Conservation (phyloP, 495 filamentous ascomycete genomes). For the Penicillium silybi region DNA sequence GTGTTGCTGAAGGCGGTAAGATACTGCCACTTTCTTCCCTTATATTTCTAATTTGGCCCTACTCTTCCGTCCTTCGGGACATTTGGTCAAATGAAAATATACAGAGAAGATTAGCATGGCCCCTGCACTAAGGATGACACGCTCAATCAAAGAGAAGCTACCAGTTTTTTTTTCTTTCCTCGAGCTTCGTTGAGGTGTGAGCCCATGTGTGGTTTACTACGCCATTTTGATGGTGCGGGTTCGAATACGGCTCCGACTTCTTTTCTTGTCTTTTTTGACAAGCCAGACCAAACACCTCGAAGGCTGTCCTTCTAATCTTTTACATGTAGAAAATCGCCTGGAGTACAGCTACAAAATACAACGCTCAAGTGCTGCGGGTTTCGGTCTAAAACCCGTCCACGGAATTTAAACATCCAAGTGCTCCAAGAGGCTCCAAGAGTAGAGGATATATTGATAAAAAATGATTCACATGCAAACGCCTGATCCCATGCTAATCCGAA, state of each 20-base stretch:
- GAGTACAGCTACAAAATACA: too few relatives aligned
- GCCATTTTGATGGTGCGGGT: not conserved
- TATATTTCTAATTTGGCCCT: not conserved
- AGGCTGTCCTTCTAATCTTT: too few relatives aligned
- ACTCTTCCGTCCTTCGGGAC: constrained; percentile 3
- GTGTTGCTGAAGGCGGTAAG: not conserved
- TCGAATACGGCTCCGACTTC: not conserved
- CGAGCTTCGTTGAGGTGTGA: constrained; percentile 5
- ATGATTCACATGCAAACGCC: constrained; percentile 10
- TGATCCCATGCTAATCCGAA: constrained; percentile 15
- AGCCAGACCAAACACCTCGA: not conserved
- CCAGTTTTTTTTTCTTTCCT: constrained; percentile 12
- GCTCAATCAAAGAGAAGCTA: constrained; percentile 97
- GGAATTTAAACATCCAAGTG: not conserved
- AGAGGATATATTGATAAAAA: not conserved
- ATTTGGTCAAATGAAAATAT: constrained; percentile 59
- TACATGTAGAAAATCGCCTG: too few relatives aligned
- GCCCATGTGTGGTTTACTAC: not conserved
- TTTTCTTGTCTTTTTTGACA: not conserved
- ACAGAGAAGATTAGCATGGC: constrained; percentile 89
- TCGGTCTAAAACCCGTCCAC: too few relatives aligned
- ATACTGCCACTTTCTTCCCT: not conserved
- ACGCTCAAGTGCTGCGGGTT: too few relatives aligned
- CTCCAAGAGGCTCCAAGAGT: not conserved
- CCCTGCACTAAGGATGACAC: constrained; percentile 99